phyloP scores from a whole-genome alignment of 164 flowering plant genomes.

The Sedum album region DNA sequence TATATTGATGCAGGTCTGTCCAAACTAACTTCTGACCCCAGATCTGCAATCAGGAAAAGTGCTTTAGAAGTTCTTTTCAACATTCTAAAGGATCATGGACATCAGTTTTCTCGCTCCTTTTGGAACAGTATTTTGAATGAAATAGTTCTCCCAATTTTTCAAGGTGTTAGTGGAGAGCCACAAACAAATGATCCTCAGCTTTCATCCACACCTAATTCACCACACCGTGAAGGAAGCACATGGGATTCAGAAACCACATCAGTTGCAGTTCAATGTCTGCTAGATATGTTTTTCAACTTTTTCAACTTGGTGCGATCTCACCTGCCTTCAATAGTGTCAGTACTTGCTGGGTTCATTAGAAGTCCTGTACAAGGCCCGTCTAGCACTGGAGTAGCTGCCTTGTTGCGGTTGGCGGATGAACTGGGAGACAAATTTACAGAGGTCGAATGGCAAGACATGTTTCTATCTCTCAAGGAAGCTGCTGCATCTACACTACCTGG shows the following conservation, averaged over 20 bases:
- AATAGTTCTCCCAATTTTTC: slow-evolving; percentile 66
- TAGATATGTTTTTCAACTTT: slow-evolving; percentile 65
- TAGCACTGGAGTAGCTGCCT: slow-evolving; percentile 66
- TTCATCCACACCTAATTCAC: slow-evolving; percentile 21
- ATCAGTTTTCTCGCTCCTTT: slow-evolving; percentile 67
- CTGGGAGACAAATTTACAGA: slow-evolving; percentile 53
- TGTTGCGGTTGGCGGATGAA: slow-evolving; percentile 54
- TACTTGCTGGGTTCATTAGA: slow-evolving; percentile 48
- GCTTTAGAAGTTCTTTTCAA: slow-evolving; percentile 92
- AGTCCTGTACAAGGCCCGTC: slow-evolving; percentile 63
- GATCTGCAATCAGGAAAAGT: slow-evolving; percentile 81
- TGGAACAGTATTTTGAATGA: slow-evolving; percentile 62
- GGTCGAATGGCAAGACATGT: slow-evolving; percentile 72
- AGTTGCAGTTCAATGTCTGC: slow-evolving; percentile 66
- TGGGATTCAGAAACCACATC: slow-evolving; percentile 81
- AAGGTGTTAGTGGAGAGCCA: slow-evolving; percentile 19
- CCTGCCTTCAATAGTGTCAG: slow-evolving; percentile 47
- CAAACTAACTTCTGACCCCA: slow-evolving; percentile 78
- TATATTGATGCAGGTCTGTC: slow-evolving; percentile 64
- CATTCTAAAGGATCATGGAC: slow-evolving; percentile 95
- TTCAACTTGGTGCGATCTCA: slow-evolving; percentile 57
- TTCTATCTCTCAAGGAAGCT: slow-evolving; percentile 57
- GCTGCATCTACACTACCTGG: slow-evolving; percentile 56
- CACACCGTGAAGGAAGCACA: slow-evolving; percentile 30
- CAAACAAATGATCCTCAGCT: slow-evolving; percentile 20